Evolutionary conservation across 495 filamentous ascomycete species (phyloP), one percentile per base, ranked within the genome.

Genomic region (Penicillium maclennaniae): DNA sequence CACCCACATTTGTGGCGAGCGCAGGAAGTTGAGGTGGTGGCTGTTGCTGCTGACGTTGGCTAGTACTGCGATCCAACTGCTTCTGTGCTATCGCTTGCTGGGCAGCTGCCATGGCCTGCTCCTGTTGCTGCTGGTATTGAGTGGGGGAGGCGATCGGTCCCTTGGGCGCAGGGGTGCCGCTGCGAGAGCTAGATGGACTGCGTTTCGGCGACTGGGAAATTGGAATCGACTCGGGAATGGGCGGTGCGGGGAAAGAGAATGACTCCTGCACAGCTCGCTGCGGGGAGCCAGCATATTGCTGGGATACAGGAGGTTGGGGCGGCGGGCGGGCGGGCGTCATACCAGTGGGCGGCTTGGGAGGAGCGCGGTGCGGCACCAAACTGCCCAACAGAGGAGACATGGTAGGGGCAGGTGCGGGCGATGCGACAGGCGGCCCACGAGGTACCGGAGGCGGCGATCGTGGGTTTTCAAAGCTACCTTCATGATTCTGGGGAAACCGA

Each of bases 401-500:
- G 10, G 56, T 27, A 10, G 59, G 25, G 8, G 47, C 23, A 19
- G 49, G 17, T 23, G 51, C 36, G 7, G 53, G 58, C 1, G 56
- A 21, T 7, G 37, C 53, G 34, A 58, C 54, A n/a, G 69, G 60
- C 21, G 69, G 55, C 59, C 67, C 82, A 48, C 83, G 76, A 51
- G 93, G 93, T 46, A 97, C 86, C 3, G 93, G 93, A 52, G 93
- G 93, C 15, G 93, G 89, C 8, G 92, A 87, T 51, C 93, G 83
- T 40, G 93, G 93, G 58, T 97, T 97, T 71, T 98, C 93, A 67
- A 98, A 98, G 75, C 91, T 97, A 49, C 86, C 85, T 73, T 92
- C 87, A 69, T 91, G 85, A 69, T 91, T 92, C 54, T 87, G 83
- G 19, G 95, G 93, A 69, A 97, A 97, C 61, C 92, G 83, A 44